Evolutionary conservation across 2,329 filamentous ascomycete species (phyloP).

Genomic region (Pyrenophora teres): DNA sequence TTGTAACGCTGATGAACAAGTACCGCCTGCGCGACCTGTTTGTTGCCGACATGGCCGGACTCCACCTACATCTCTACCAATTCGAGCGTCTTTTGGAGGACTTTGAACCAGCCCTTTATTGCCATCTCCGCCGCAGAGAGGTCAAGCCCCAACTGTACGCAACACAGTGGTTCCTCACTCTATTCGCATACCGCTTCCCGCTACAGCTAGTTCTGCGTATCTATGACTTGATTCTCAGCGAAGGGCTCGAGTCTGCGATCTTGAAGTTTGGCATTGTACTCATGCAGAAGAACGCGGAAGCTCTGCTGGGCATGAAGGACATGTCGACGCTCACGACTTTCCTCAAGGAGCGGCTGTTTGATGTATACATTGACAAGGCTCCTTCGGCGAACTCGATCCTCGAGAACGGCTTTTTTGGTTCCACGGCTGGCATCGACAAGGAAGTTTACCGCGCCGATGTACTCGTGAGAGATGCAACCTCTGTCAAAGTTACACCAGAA

Average conservation of each 20-base stretch:
- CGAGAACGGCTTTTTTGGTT: constrained; percentile 97
- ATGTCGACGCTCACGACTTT: constrained; percentile 89
- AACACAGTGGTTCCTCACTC: constrained; percentile 97
- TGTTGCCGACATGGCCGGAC: constrained; percentile 91
- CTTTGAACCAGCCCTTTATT: constrained; percentile 90
- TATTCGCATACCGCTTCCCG: constrained; percentile 98
- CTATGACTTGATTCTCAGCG: constrained; percentile 92
- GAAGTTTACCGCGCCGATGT: constrained; percentile 95
- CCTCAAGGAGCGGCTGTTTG: constrained; percentile 91
- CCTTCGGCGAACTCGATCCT: constrained; percentile 91
- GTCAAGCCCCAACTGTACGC: constrained; percentile 93
- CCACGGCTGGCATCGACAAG: constrained; percentile 86
- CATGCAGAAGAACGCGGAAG: constrained; percentile 89
- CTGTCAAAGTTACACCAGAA: constrained; percentile 81
- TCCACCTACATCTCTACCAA: constrained; percentile 91
- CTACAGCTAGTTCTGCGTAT: constrained; percentile 94
- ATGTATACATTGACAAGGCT: constrained; percentile 93
- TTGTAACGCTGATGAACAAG: constrained; percentile 95
- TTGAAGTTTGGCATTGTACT: constrained; percentile 92
- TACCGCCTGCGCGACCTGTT: constrained; percentile 93
- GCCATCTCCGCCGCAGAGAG: constrained; percentile 84
- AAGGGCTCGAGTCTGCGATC: constrained; percentile 85
- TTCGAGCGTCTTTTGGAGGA: constrained; percentile 95
- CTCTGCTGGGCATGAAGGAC: constrained; percentile 82
- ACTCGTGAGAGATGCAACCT: constrained; percentile 89